A percentile compares a stretch with the other conserved stretches of the same genome.
phyloP scores from a whole-genome alignment of 257 asterid genomes.

The Rehmannia glutinosa region DNA sequence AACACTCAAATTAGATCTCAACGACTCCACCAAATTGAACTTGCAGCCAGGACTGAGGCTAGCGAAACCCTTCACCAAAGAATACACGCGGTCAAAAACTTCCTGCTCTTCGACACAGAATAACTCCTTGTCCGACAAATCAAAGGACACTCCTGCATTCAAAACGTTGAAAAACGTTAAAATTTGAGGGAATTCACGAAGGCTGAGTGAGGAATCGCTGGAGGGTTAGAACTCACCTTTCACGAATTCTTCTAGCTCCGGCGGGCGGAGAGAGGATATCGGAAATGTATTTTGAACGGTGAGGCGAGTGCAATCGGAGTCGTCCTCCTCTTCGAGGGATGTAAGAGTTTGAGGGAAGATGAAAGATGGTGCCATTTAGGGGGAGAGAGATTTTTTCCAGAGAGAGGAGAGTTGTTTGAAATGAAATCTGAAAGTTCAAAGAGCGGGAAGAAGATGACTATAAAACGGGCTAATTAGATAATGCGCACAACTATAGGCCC shows the following conservation, averaged over 20 bases:
- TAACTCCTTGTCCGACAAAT: conserved; percentile 84
- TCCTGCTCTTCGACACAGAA: conserved; percentile 93
- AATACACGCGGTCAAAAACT: conserved; percentile 72
- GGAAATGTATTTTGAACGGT: conserved; percentile 42
- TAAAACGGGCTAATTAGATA: not conserved
- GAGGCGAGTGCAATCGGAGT: conserved; percentile 36
- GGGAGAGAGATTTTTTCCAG: not conserved
- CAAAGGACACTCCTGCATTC: conserved; percentile 65
- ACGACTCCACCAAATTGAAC: conserved; percentile 73
- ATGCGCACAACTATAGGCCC: not conserved
- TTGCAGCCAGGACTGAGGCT: conserved; percentile 54
- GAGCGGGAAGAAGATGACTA: conserved; percentile 37
- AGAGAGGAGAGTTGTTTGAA: conserved; percentile 21
- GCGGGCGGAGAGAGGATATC: conserved; percentile 44
- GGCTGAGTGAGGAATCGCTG: not conserved
- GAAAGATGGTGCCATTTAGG: conserved; percentile 65
- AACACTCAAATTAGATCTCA: conserved; percentile 91
- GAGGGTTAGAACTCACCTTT: conserved; percentile 48
- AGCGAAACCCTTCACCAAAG: conserved; percentile 72
- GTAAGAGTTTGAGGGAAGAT: conserved; percentile 63
- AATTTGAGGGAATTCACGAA: not conserved
- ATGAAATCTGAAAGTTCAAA: conserved; percentile 12
- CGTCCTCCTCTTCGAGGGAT: conserved; percentile 57
- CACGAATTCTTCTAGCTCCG: conserved; percentile 85
- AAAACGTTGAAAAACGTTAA: not conserved